Evolutionary conservation across 1,139 yeast species (phyloP).

Genomic region (Protomyces inundatus): DNA sequence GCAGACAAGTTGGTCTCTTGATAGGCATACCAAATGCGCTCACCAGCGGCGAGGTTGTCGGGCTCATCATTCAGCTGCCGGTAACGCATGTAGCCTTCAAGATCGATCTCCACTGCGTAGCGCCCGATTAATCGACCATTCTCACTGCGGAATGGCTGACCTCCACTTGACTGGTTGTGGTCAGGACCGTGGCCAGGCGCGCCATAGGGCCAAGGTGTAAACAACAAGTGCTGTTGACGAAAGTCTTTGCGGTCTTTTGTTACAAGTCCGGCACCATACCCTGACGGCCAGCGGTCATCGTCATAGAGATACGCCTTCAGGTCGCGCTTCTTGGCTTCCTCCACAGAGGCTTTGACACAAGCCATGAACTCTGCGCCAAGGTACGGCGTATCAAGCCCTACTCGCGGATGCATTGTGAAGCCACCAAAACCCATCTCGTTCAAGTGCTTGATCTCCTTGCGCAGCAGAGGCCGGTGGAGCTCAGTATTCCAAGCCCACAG

Average conservation of each 20-base stretch:
- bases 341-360: constrained; percentile 13
- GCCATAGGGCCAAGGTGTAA: constrained; percentile 20
- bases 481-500: constrained; percentile 22
- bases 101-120: constrained; percentile 9
- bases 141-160: constrained; percentile 21
- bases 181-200: constrained; percentile 21
- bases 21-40: constrained; percentile 22
- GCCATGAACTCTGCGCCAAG: constrained; percentile 13
- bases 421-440: constrained; percentile 22
- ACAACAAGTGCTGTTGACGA: constrained; percentile 15
- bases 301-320: constrained; percentile 22
- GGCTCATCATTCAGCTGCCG: constrained; percentile 9
- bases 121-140: constrained; percentile 5
- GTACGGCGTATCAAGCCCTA: constrained; percentile 20
- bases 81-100: constrained; percentile 1
- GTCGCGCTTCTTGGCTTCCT: constrained; percentile 11
- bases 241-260: constrained; percentile 13
- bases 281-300: constrained; percentile 23
- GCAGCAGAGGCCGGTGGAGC: constrained; percentile 15
- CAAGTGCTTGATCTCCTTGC: constrained; percentile 15
- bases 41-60: constrained; percentile 5
- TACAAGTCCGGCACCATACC: constrained; percentile 9
- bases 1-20: constrained; percentile 9
- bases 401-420: constrained; percentile 23
- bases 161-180: constrained; percentile 14